phyloP scores from a whole-genome alignment of 202 grass and related monocot species.

The Thinopyrum obtusiflorum region DNA sequence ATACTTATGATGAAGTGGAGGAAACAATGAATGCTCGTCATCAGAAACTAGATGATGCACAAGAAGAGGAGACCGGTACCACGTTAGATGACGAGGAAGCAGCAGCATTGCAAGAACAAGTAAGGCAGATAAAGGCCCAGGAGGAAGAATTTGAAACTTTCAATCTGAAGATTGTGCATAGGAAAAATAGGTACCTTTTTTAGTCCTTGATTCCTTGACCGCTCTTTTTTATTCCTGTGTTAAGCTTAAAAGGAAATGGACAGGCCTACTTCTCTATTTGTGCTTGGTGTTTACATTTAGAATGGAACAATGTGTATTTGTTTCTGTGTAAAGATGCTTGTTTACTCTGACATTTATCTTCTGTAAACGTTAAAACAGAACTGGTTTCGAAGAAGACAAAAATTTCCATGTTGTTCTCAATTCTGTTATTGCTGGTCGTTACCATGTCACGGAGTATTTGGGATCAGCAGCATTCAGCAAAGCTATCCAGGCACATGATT shows the following conservation, averaged over 20 bases:
- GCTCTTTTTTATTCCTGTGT: neutral
- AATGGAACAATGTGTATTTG: neutral
- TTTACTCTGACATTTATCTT: slow-evolving; percentile 43
- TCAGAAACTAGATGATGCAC: slow-evolving; percentile 61
- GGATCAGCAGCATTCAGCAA: slow-evolving; percentile 99
- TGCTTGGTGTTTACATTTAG: slow-evolving; percentile 19
- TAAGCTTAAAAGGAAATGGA: neutral
- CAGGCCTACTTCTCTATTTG: neutral
- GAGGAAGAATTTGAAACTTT: slow-evolving; percentile 99
- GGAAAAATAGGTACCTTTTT: slow-evolving; percentile 80
- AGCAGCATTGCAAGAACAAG: slow-evolving; percentile 92
- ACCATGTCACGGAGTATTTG: slow-evolving; percentile 97
- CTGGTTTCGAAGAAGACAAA: slow-evolving; percentile 99
- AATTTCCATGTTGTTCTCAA: slow-evolving; percentile 97
- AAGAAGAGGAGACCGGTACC: slow-evolving; percentile 74
- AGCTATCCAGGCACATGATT: slow-evolving; percentile 97
- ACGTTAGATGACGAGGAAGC: slow-evolving; percentile 94
- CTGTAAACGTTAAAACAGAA: slow-evolving; percentile 60
- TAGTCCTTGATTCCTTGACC: slow-evolving; percentile 26
- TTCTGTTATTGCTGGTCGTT: slow-evolving; percentile 91
- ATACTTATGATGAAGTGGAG: slow-evolving; percentile 64
- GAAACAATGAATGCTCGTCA: slow-evolving; percentile 50
- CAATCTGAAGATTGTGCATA: slow-evolving; percentile 96
- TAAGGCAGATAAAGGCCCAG: slow-evolving; percentile 93
- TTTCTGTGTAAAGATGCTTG: slow-evolving; percentile 16